Conservation (phyloP, 306 rosid species). For the Lathyrus tuberosus region DNA sequence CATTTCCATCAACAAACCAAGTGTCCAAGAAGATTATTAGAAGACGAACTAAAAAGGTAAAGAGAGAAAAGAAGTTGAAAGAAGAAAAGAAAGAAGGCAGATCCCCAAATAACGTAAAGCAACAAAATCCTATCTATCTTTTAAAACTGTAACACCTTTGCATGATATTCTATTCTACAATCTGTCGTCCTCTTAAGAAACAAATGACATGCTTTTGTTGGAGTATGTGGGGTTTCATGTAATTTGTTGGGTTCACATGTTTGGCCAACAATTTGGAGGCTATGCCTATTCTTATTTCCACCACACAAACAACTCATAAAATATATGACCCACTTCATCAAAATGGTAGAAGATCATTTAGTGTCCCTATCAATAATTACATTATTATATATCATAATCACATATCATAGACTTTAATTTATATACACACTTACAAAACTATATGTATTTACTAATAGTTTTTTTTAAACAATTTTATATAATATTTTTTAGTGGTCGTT, state of each 20-base stretch:
- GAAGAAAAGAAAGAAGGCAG: constrained; percentile 31
- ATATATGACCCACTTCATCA: constrained; percentile 87
- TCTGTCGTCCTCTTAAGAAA: constrained; percentile 47
- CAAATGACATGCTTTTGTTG: constrained; percentile 49
- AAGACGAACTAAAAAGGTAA: constrained; percentile 20
- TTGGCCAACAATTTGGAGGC: constrained; percentile 63
- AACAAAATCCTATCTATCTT: constrained; percentile 37
- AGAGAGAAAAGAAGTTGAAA: not conserved
- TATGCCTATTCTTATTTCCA: constrained; percentile 63
- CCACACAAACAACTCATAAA: constrained; percentile 74
- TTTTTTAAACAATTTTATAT: too few relatives aligned
- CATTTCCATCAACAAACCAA: constrained; percentile 40
- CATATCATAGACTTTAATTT: too few relatives aligned
- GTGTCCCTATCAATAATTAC: constrained; percentile 36
- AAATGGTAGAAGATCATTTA: constrained; percentile 68
- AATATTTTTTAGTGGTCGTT: too few relatives aligned
- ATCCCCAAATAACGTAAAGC: constrained; percentile 50
- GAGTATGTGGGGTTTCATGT: constrained; percentile 58
- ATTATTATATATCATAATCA: not conserved
- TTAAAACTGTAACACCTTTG: constrained; percentile 27
- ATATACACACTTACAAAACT: too few relatives aligned
- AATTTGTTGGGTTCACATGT: constrained; percentile 78
- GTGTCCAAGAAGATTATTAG: constrained; percentile 27
- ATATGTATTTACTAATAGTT: too few relatives aligned
- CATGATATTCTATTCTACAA: constrained; percentile 31